A percentile compares a stretch with the other conserved stretches of the same genome.
Conservation (phyloP, 108 stramenopile genomes). For the Skeletonema costatum region DNA sequence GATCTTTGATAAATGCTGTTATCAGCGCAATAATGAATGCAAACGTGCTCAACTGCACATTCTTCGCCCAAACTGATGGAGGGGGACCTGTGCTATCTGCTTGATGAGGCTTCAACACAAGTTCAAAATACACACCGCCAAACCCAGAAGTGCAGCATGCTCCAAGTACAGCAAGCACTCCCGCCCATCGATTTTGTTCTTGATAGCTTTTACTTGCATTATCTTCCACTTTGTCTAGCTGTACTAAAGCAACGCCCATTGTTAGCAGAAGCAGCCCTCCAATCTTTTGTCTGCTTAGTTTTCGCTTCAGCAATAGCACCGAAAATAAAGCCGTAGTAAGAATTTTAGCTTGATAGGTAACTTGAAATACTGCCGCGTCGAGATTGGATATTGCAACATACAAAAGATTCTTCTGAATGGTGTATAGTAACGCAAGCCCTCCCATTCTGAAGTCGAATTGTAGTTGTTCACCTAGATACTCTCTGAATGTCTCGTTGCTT, state of each 20-base stretch:
- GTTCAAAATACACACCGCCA: conserved; percentile 97
- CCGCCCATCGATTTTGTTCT: conserved; percentile 71
- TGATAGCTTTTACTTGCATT: conserved; percentile 30
- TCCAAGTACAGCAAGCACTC: conserved; percentile 91
- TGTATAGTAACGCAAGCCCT: conserved; percentile 90
- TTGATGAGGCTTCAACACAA: conserved; percentile 89
- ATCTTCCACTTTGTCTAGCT: conserved; percentile 54
- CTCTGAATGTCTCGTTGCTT: conserved; percentile 11
- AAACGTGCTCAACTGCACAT: conserved; percentile 96
- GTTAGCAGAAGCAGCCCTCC: conserved; percentile 84
- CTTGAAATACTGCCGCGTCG: conserved; percentile 97
- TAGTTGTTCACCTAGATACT: conserved; percentile 31
- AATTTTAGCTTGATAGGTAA: conserved; percentile 97
- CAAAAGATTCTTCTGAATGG: conserved; percentile 96
- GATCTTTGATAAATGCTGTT: conserved; percentile 82
- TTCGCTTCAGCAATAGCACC: conserved; percentile 79
- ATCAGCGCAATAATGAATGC: conserved; percentile 77
- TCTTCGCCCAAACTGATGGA: conserved; percentile 91
- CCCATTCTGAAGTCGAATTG: conserved; percentile 58
- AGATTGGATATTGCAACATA: conserved; percentile 96
- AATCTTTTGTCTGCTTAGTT: conserved; percentile 72
- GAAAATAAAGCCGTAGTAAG: conserved; percentile 97
- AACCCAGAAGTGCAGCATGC: conserved; percentile 96
- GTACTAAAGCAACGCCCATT: conserved; percentile 92
- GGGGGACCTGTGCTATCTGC: conserved; percentile 45